These are phyloP conservation scores for Zymoseptoria pseudotritici DNA, from an alignment of 2,329 filamentous ascomycete genomes.

Conservation along the genomic window DNA sequence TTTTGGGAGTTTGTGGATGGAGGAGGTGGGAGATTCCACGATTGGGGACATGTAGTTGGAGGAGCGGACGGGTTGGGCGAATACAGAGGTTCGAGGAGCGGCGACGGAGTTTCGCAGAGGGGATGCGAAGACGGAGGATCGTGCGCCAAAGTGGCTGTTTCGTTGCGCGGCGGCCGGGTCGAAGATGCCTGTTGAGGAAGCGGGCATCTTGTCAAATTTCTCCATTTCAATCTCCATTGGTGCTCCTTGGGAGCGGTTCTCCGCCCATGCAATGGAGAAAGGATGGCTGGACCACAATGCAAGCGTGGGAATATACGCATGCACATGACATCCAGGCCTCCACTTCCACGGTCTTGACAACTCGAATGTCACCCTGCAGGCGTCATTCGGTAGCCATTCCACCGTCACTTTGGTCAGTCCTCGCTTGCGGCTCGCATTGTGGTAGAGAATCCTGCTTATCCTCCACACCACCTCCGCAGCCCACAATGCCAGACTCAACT, in stretches of 20 bases:
- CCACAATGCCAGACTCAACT: slow-evolving; percentile 72
- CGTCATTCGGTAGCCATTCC: slow-evolving; percentile 53
- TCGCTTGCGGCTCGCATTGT: slow-evolving; percentile 45
- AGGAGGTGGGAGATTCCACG: not conserved
- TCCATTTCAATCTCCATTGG: slow-evolving; percentile 22
- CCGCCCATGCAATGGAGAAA: slow-evolving; percentile 45
- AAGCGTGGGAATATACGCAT: slow-evolving; percentile 50
- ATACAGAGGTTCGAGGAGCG: not conserved
- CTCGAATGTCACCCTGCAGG: slow-evolving; percentile 54
- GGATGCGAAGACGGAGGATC: not conserved
- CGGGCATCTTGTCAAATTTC: slow-evolving; percentile 22
- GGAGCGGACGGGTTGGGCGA: slow-evolving; percentile 1
- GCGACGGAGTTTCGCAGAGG: not conserved
- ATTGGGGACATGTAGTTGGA: slow-evolving; percentile 1
- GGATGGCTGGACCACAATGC: slow-evolving; percentile 40
- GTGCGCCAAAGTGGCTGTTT: not conserved
- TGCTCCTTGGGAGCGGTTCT: slow-evolving; percentile 22
- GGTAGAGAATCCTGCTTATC: slow-evolving; percentile 43
- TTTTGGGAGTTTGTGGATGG: not conserved
- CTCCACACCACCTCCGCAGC: slow-evolving; percentile 53
- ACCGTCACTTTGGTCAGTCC: slow-evolving; percentile 47
- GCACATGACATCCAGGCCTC: slow-evolving; percentile 52
- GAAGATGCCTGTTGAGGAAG: slow-evolving; percentile 2
- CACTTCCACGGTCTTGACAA: slow-evolving; percentile 48
- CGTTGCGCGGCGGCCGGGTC: slow-evolving; percentile 1